phyloP scores from a whole-genome alignment of 306 rosid species.

The Notholithocarpus densiflorus region DNA sequence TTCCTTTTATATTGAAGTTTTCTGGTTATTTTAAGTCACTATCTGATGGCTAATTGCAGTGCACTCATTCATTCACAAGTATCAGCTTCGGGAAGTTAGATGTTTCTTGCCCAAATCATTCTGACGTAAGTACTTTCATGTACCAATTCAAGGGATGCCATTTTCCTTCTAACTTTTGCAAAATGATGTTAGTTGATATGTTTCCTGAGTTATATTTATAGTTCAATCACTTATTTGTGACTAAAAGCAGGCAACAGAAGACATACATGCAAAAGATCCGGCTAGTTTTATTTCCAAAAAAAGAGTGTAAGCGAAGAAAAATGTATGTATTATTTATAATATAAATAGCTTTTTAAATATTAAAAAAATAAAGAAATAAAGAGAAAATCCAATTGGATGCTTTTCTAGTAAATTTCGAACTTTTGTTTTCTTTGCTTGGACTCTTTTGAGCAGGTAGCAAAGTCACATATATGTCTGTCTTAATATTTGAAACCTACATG shows the following conservation, averaged over 20 bases:
- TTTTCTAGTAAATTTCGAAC: not conserved
- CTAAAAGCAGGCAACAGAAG: constrained; percentile 29
- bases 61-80: constrained; percentile 15
- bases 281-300: constrained; percentile 18
- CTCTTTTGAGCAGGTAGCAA: not conserved
- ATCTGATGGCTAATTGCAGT: not conserved
- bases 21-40: not conserved
- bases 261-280: constrained; percentile 21
- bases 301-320: constrained; percentile 32
- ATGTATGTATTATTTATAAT: constrained; percentile 19
- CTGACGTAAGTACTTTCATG: constrained; percentile 47
- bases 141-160: constrained; percentile 15
- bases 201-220: not conserved
- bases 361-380: no score
- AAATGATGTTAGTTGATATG: not conserved
- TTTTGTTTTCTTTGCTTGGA: not conserved
- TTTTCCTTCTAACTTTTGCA: constrained; percentile 4
- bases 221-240: not conserved
- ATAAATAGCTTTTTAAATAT: not conserved
- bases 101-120: constrained; percentile 16
- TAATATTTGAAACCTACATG: not conserved
- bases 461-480: not conserved
- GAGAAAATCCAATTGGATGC: not conserved
- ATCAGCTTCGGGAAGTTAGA: constrained; percentile 38
- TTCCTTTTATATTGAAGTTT: not conserved